Evolutionary conservation across 148 eudicot species (phyloP), one percentile per base, ranked within the genome.

Genomic region (Chenopodium formosanum): DNA sequence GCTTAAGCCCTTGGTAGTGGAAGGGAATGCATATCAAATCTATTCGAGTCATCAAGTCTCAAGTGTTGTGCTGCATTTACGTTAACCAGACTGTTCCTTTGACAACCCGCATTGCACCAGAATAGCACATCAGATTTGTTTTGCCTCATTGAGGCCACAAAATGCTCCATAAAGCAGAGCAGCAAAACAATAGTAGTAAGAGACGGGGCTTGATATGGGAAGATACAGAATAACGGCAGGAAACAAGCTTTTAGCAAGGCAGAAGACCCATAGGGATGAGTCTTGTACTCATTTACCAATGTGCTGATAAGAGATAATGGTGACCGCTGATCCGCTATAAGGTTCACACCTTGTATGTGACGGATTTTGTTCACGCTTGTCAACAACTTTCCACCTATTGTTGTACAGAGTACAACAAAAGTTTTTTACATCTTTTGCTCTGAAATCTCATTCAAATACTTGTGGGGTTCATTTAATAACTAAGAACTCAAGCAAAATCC

Each of bases 91-190:
- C 27, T 79, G 80, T 66, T 77, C 70, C 53, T 44, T 52, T 29
- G 31, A 58, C 31, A 25, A 81, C 86, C 86, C 77, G 81, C 81
- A 84, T 34, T 7, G 44, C 63, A 63, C 22, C 73, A 70, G 22
- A 72, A 23, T 76, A 19, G 77, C 32, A 29, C 9, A 25, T 70
- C 74, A 71, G 31, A 72, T 74, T 4, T 32, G 58, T 17, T 40
- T 7, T 47, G 4, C 44, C 7, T n/a, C 60, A 44, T 17, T 7
- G 4, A 56, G 22, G 20, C 40, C 31, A 73, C 62, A 66, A 73
- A 50, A 48, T 62, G 44, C 9, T 19, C 14, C 46, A 58, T 23
- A 62, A 7, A n/a, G 16, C 17, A 9, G 4, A 23, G 40, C 65
- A 71, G n/a, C 20, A 71, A 37, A 70, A n/a, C 16, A 37, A 13